A percentile compares a stretch with the other conserved stretches of the same genome.
Evolutionary conservation across 805 yeast genomes (phyloP).

Genomic region (Wickerhamiella hasegawae): DNA sequence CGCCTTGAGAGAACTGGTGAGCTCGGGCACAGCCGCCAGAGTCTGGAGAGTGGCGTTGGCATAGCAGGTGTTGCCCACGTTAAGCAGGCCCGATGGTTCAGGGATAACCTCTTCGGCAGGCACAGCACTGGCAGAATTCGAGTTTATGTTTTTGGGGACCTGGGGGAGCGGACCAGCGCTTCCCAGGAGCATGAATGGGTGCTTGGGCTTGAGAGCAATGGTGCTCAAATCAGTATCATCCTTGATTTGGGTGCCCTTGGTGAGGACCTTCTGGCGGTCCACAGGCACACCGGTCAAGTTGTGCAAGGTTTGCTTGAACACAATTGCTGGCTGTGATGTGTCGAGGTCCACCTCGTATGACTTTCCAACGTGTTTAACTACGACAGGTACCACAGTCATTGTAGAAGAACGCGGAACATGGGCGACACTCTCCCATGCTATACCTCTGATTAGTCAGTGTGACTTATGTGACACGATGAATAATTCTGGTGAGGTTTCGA

Average conservation of each 20-base stretch:
- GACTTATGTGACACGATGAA: too few relatives aligned
- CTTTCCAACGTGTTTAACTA: constrained; percentile 55
- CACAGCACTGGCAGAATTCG: constrained; percentile 39
- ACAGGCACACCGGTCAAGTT: constrained; percentile 70
- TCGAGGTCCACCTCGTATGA: constrained; percentile 41
- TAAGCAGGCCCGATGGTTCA: constrained; percentile 47
- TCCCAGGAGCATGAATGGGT: constrained; percentile 77
- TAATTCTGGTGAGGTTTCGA: too few relatives aligned
- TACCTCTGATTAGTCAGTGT: too few relatives aligned
- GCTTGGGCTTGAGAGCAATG: constrained; percentile 45
- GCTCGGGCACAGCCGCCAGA: constrained; percentile 32
- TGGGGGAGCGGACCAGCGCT: constrained; percentile 56
- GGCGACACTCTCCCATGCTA: too few relatives aligned
- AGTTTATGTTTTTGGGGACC: constrained; percentile 35
- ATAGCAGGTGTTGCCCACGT: constrained; percentile 67
- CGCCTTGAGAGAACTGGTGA: constrained; percentile 29
- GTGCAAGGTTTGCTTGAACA: constrained; percentile 53
- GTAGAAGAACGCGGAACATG: too few relatives aligned
- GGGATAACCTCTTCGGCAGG: constrained; percentile 24
- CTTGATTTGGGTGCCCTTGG: constrained; percentile 74
- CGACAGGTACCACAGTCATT: too few relatives aligned
- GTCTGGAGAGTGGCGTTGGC: constrained; percentile 56
- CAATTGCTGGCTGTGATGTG: constrained; percentile 38
- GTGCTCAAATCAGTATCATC: constrained; percentile 44
- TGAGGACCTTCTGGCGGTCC: constrained; percentile 75